phyloP scores from a whole-genome alignment of 345 rosid genomes.

The Gossypium mustelinum region DNA sequence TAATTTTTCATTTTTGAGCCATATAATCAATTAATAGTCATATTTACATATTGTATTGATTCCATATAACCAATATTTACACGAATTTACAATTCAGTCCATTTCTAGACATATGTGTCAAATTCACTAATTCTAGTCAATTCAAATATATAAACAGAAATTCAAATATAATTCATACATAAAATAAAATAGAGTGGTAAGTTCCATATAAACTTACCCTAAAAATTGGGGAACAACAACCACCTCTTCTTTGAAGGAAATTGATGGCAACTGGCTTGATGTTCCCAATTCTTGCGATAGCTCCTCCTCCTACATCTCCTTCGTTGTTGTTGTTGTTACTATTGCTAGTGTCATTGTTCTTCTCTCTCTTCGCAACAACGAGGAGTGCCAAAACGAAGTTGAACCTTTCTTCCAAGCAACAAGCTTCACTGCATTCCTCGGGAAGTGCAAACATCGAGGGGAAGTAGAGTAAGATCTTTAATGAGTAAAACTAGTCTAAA shows the following conservation, averaged over 20 bases:
- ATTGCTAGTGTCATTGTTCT: conserved; percentile 25
- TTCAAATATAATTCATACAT: no score
- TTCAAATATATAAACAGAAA: no score
- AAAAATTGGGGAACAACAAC: no score
- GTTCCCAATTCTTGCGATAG: neutral
- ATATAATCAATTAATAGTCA: no score
- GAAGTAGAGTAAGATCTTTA: conserved; percentile 84
- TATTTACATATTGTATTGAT: no score
- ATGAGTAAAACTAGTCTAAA: conserved; percentile 18
- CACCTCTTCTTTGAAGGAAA: conserved; percentile 11
- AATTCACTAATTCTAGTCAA: no score
- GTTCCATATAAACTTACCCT: no score
- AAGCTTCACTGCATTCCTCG: conserved; percentile 17
- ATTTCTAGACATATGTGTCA: no score
- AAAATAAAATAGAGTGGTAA: no score
- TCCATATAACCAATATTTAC: no score
- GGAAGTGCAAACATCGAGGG: conserved; percentile 46
- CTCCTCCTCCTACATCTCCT: conserved; percentile 10
- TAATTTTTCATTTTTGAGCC: no score
- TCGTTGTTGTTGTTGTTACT: conserved; percentile 11
- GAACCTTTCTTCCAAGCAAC: conserved; percentile 54
- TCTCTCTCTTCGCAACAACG: conserved; percentile 80
- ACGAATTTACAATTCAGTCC: no score
- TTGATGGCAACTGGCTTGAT: conserved; percentile 54
- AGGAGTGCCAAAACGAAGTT: conserved; percentile 62